These are phyloP conservation scores for Eucalyptus erythrocorys DNA, from an alignment of 345 rosid genomes.

Conservation along the genomic window DNA sequence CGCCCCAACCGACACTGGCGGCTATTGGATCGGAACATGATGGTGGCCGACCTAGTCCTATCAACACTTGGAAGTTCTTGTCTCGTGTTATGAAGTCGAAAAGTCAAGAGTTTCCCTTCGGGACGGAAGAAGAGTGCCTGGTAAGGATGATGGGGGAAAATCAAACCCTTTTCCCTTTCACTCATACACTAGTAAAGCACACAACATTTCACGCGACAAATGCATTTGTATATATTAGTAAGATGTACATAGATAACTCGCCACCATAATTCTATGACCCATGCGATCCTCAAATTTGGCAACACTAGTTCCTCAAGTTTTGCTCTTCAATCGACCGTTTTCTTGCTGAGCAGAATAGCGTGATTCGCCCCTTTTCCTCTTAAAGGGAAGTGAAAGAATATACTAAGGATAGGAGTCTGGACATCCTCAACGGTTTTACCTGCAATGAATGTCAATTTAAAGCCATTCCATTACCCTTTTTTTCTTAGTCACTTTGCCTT, in stretches of 20 bases:
- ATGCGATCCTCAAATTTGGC: neutral
- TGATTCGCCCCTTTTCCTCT: neutral
- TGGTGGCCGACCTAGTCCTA: conserved; percentile 39
- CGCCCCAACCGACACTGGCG: conserved; percentile 15
- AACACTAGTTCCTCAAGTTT: neutral
- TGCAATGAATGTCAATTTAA: neutral
- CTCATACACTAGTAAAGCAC: neutral
- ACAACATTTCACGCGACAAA: neutral
- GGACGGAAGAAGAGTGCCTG: neutral
- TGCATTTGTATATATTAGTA: neutral
- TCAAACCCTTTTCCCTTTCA: neutral
- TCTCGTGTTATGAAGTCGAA: conserved; percentile 3
- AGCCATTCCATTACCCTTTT: neutral
- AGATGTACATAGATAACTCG: neutral
- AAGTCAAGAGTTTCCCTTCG: neutral
- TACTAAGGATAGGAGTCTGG: neutral
- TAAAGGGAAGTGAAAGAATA: neutral
- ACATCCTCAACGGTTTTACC: neutral
- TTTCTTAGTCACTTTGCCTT: neutral
- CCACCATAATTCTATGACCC: neutral
- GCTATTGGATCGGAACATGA: neutral
- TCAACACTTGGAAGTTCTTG: conserved; percentile 29
- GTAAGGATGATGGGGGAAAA: neutral
- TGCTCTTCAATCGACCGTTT: neutral
- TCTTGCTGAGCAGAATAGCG: accelerated